phyloP scores from a whole-genome alignment of 2,329 filamentous ascomycete genomes.

The Diaporthe sp. region DNA sequence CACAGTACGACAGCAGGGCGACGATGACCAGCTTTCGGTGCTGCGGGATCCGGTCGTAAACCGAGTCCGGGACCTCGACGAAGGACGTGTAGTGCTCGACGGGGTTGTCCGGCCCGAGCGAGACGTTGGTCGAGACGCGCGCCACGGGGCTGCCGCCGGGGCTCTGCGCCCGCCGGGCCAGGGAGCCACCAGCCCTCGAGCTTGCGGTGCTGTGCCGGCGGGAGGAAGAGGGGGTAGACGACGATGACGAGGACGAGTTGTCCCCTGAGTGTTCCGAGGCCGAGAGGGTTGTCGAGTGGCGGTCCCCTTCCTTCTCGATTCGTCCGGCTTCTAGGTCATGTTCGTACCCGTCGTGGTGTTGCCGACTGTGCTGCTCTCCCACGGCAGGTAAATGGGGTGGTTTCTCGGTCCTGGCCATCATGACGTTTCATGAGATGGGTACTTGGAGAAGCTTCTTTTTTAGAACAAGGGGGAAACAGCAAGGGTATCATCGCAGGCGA shows the following conservation, averaged over 20 bases:
- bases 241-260: background rate
- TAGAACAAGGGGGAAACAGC: background rate
- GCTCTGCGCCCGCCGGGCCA: background rate
- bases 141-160: slow-evolving; percentile 19
- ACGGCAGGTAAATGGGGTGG: background rate
- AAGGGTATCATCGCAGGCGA: slow-evolving; percentile 34
- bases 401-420: slow-evolving; percentile 1
- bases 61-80: slow-evolving; percentile 57
- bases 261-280: slow-evolving; percentile 8
- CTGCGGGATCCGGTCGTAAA: slow-evolving; percentile 73
- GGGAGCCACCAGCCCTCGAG: background rate
- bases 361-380: slow-evolving; percentile 1
- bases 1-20: slow-evolving; percentile 76
- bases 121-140: slow-evolving; percentile 38
- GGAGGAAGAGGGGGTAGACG: background rate
- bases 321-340: slow-evolving; percentile 18
- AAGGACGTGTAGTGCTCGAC: slow-evolving; percentile 43
- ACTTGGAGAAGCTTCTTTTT: slow-evolving; percentile 16
- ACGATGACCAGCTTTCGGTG: slow-evolving; percentile 75
- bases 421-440: background rate
- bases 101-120: slow-evolving; percentile 42
- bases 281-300: slow-evolving; percentile 6
- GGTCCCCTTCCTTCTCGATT: slow-evolving; percentile 12
- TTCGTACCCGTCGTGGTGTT: background rate
- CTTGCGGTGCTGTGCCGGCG: slow-evolving; percentile 6